These are phyloP conservation scores for Hygrophila difformis DNA, from an alignment of 257 asterid genomes.

Conservation along the genomic window DNA sequence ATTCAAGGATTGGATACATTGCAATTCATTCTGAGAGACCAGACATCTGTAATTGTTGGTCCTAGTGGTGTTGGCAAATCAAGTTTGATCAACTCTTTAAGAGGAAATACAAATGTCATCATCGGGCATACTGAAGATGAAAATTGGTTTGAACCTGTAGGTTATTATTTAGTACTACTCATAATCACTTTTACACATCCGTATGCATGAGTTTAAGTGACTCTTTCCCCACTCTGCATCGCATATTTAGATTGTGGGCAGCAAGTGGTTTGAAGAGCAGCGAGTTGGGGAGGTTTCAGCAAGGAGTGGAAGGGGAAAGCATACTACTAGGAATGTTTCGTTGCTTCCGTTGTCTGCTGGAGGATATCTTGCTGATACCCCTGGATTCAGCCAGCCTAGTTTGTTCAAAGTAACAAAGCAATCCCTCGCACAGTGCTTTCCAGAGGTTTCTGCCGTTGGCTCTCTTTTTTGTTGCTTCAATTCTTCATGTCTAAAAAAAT, in stretches of 20 bases:
- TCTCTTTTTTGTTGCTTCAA: conserved; percentile 1
- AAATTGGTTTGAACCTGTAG: conserved; percentile 55
- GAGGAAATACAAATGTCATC: conserved; percentile 37
- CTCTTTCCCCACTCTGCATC: conserved; percentile 3
- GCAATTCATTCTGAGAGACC: conserved; percentile 67
- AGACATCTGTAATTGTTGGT: conserved; percentile 80
- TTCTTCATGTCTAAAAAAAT: not conserved
- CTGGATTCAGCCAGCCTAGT: conserved; percentile 94
- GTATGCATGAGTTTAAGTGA: not conserved
- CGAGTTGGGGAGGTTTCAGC: conserved; percentile 91
- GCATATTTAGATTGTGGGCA: conserved; percentile 52
- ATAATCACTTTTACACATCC: not conserved
- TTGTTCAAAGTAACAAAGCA: conserved; percentile 75
- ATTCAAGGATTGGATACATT: conserved; percentile 68
- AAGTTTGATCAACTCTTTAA: conserved; percentile 79
- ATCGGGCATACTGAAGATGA: conserved; percentile 35
- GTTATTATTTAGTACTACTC: conserved; percentile 18
- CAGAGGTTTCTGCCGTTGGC: conserved; percentile 55
- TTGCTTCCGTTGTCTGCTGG: conserved; percentile 75
- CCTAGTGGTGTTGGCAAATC: conserved; percentile 99
- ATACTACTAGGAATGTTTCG: conserved; percentile 80
- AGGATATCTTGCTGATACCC: conserved; percentile 84
- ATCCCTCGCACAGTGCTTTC: conserved; percentile 68
- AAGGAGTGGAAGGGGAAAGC: conserved; percentile 95
- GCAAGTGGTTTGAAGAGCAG: conserved; percentile 85